Conservation (phyloP, 192 early-diverging fungal species). For the Coemansia sp. region DNA sequence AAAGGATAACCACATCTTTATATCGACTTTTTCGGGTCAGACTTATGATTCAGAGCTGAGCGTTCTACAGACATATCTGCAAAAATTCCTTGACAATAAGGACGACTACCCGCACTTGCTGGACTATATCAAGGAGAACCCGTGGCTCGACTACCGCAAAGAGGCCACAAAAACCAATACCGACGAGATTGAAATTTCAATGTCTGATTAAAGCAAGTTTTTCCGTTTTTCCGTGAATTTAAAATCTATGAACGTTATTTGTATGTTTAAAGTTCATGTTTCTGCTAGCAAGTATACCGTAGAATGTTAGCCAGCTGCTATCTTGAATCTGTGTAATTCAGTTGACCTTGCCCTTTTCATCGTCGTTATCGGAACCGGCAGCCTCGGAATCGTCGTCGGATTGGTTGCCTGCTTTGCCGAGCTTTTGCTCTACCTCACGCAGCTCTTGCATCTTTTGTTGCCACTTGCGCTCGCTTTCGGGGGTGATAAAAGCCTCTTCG, state of each 20-base stretch:
- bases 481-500: constrained; percentile 42
- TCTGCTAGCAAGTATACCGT: too few relatives aligned
- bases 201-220: not conserved
- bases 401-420: too few relatives aligned
- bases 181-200: not conserved
- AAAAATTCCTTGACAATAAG: constrained; percentile 15
- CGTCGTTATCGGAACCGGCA: too few relatives aligned
- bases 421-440: not conserved
- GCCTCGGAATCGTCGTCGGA: too few relatives aligned
- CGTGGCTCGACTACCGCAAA: constrained; percentile 29
- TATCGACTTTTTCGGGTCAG: constrained; percentile 22
- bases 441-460: constrained; percentile 3
- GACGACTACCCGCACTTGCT: constrained; percentile 16
- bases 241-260: too few relatives aligned
- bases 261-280: too few relatives aligned
- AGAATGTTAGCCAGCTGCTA: too few relatives aligned
- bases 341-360: too few relatives aligned
- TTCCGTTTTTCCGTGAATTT: not conserved
- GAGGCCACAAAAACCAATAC: not conserved
- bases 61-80: constrained; percentile 21
- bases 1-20: constrained; percentile 40
- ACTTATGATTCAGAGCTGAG: constrained; percentile 23
- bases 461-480: constrained; percentile 17
- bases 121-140: constrained; percentile 17
- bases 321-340: too few relatives aligned